phyloP scores from a whole-genome alignment of 2,329 filamentous ascomycete genomes.

The Fusarium fujikuroi region DNA sequence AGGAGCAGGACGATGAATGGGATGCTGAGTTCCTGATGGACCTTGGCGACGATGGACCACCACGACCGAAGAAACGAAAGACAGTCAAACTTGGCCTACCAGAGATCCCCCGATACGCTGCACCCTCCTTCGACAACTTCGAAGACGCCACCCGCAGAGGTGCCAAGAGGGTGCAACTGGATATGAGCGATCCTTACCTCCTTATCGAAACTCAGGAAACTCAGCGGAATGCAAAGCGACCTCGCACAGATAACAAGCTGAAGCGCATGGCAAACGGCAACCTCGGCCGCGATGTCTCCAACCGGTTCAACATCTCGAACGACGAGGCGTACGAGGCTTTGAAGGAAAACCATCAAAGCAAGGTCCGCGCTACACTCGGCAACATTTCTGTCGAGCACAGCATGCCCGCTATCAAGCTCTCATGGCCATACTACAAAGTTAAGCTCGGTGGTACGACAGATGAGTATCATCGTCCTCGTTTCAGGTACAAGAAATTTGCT shows the following conservation, averaged over 20 bases:
- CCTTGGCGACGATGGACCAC: constrained; percentile 56
- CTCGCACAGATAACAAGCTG: constrained; percentile 64
- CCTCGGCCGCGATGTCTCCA: constrained; percentile 76
- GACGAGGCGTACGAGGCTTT: constrained; percentile 95
- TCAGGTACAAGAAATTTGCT: constrained; percentile 76
- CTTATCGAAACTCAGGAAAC: constrained; percentile 82
- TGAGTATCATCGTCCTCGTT: constrained; percentile 84
- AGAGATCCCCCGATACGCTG: constrained; percentile 66
- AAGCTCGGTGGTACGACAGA: constrained; percentile 79
- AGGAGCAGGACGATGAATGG: constrained; percentile 69
- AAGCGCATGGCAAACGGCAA: constrained; percentile 76
- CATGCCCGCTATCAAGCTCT: constrained; percentile 87
- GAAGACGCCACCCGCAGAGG: constrained; percentile 77
- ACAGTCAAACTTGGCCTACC: constrained; percentile 68
- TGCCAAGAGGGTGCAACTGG: constrained; percentile 82
- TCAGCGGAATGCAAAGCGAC: constrained; percentile 70
- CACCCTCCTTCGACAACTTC: constrained; percentile 84
- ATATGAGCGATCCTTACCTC: constrained; percentile 88
- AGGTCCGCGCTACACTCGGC: constrained; percentile 90
- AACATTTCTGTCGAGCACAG: constrained; percentile 95
- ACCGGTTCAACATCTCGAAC: constrained; percentile 95
- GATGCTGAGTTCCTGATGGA: constrained; percentile 68
- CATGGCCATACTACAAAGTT: constrained; percentile 96
- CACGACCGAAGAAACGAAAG: constrained; percentile 75
- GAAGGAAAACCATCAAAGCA: constrained; percentile 97